Base-by-base conservation (phyloP, 179 eudicot genomes). In the Corrigiola litoralis region DNA sequence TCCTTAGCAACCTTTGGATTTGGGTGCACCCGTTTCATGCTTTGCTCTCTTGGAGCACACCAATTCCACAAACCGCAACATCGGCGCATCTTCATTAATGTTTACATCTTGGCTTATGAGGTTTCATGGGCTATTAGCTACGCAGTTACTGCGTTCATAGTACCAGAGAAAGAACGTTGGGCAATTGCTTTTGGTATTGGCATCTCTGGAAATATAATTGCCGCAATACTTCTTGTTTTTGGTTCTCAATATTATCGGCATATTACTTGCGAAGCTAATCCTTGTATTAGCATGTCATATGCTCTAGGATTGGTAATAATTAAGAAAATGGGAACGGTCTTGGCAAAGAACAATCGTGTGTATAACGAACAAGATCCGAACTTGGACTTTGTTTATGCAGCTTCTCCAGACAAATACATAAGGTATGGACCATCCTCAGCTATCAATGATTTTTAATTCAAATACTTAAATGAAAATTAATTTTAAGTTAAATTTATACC, bases 11-110 rank as follows among this genome's bases (percentile, higher is more conserved):
- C 41, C 0, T 7, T 52, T 13, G 69, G 69, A 7, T 40, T 53
- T 4, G 60, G 69, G 34, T 53, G 69, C 60, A 50, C 69, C 8
- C 45, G 58, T 21, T 65, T 27, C 60, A 25, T 65, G 47, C 60
- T 65, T 0, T 29, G 58, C 41, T 51, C 69, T 37, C 24, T 65
- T 1, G 69, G 69, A 27, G 58, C 60, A 4, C 21, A 65, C 51
- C 69, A 65, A 52, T 38, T 38, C 48, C 20, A 53, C 4, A 65
- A 65, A 52, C 2, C 49, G 1, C 37, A 65, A 32, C 69, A 65
- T 13, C 69, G 48, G 4, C 49, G 38, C 5, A 17, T 52, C n/a
- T 65, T 65, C 60, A 38, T 65, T 12, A 65, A 65, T 53, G 58
- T 53, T 18, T 65, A 37, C 44, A 42, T 65, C 16, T 27, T 52